phyloP scores from a whole-genome alignment of 345 rosid genomes.

The Gossypium thurberi region DNA sequence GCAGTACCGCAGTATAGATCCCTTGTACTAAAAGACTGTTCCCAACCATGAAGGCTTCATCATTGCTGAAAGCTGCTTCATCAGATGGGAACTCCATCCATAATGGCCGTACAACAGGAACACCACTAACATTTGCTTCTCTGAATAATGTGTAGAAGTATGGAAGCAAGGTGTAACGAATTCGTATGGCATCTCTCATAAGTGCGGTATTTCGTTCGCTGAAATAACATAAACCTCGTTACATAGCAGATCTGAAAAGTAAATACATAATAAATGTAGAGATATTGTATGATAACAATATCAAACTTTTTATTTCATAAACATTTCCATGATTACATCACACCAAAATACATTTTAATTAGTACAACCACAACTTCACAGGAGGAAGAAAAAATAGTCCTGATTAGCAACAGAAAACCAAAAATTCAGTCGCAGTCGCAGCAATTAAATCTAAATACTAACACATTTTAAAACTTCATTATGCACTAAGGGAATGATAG shows the following conservation, averaged over 20 bases:
- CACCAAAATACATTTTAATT: background rate
- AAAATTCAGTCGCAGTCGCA: background rate
- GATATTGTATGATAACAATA: background rate
- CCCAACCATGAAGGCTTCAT: constrained; percentile 98
- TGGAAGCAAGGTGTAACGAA: constrained; percentile 83
- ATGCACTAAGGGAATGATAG: background rate
- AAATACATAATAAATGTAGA: background rate
- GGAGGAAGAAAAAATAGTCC: background rate
- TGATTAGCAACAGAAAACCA: background rate
- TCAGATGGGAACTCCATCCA: constrained; percentile 99
- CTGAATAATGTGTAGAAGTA: constrained; percentile 90
- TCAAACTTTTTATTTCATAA: background rate
- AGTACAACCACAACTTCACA: background rate
- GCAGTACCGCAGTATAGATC: constrained; percentile 68
- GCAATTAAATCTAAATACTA: background rate
- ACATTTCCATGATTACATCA: background rate
- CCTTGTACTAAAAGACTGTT: constrained; percentile 89
- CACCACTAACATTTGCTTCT: constrained; percentile 85
- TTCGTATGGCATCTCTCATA: constrained; percentile 82
- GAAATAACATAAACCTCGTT: constrained; percentile 23
- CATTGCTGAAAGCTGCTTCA: constrained; percentile 72
- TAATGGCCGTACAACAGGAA: constrained; percentile 80
- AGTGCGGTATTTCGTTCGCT: constrained; percentile 80
- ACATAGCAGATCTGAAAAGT: background rate
- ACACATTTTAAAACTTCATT: background rate